Evolutionary conservation across 768 basidiomycete species (phyloP), one percentile per base, ranked within the genome.

Genomic region (Boletus rubescentipes): DNA sequence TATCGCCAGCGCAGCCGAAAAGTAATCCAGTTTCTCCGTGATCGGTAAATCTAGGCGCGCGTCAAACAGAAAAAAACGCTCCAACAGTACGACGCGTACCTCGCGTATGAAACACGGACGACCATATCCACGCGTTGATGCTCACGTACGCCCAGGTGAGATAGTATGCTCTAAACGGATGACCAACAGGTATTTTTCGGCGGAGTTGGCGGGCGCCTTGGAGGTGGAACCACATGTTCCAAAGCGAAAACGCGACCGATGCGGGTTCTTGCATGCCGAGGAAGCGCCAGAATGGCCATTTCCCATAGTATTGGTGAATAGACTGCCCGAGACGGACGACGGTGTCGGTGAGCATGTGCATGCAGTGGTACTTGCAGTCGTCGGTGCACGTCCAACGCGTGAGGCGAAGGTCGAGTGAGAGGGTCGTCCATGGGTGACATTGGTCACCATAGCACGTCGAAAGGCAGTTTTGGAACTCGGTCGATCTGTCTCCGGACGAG

Each of bases 1-100:
- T 59, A 97, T 94, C 12, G 88, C 85, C 9, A 88, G 72, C 0
- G 89, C 93, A 6, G 97, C 97, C 4, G 92, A 92, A 69, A 98
- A 97, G 70, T 99, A 99, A 65, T 98, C 97, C 66, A 95, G 53
- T 59, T 87, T 89, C 71, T 99, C 97, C 2, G 95, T 98, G 23
- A 74, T 66, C 2, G 88, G 84, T 6, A 83, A 75, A 73, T 98
- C 96, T 92, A 53, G n/a, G 20, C 5, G 47, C 46, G 38, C 18
- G 43, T 67, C 49, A 57, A 59, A 47, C 9, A 40, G 20, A 31
- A 16, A 32, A 34, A 32, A 35, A 32, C 9, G 53, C 31, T 38
- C 8, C 34, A 46, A 32, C 40, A 30, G 7, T 2, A 16, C 1
- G n/a, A 0, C 8, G 66, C 84, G 61, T 59, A 91, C 94, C 93